Base-by-base conservation (phyloP, 345 rosid genomes). In the Salix purpurea region DNA sequence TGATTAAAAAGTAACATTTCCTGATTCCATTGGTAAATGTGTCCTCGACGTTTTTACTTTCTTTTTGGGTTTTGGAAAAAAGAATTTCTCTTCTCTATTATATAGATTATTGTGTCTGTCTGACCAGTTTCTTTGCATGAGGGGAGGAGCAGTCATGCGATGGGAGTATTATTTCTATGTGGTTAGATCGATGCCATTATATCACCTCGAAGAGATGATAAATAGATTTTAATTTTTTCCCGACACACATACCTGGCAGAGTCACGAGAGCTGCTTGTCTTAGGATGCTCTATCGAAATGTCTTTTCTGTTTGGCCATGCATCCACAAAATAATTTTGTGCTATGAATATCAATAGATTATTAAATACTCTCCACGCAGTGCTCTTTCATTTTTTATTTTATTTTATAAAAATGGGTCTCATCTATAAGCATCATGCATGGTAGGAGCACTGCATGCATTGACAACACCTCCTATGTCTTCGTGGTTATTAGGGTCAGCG, bases 81-180 rank as follows among this genome's bases (percentile, higher is more conserved):
- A 30, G 34, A 44, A 50, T 52, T 52, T 18, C 12, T 7, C 4
- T 5, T 18, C 7, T 6, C 15, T 18, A 37, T 32, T 32, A 48
- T 16, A 36, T 0, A 2, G 39, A 3, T 74, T 11, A 4, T n/a
- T 16, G 19, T 34, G 37, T 79, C 77, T 86, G 61, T 76, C 88
- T 84, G 90, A 79, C 90, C 75, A 77, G 60, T 90, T 79, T 85
- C 84, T 81, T 77, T 60, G 80, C 85, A 83, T 83, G 85, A 81
- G 86, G 74, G 83, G 74, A 81, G 83, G 74, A 81, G 82, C 64
- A 67, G 13, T 21, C 10, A 23, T 68, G 71, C 26, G 72, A 65
- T 74, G 83, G 82, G 76, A 42, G 78, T 5, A 34, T 4, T 34
- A 34, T 34, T 34, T 34, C 37, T 5, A 0, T 5, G 37, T 34